These are phyloP conservation scores for Dothideomycetes sp. DNA, from an alignment of 2,329 filamentous ascomycete genomes.

Conservation along the genomic window DNA sequence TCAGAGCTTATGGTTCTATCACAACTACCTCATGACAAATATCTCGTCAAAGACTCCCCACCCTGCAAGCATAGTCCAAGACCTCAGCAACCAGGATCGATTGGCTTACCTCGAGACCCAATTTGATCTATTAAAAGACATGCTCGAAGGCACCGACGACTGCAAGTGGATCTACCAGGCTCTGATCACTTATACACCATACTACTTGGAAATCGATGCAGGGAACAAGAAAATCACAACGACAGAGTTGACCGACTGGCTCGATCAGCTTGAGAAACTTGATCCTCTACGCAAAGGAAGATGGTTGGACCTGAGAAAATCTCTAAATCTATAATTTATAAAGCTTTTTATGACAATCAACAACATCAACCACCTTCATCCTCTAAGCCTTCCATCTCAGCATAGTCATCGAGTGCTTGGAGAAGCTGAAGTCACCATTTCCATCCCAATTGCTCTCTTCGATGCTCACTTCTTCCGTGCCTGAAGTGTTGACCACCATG, in stretches of 20 bases:
- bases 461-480: slow-evolving; percentile 53
- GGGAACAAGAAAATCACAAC: slow-evolving; percentile 33
- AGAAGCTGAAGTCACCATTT: slow-evolving; percentile 53
- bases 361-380: not conserved
- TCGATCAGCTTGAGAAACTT: slow-evolving; percentile 56
- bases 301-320: slow-evolving; percentile 61
- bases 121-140: slow-evolving; percentile 63
- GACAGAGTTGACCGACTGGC: slow-evolving; percentile 42
- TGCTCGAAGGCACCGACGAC: slow-evolving; percentile 56
- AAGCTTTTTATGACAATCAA: slow-evolving; percentile 31
- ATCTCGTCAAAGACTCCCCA: slow-evolving; percentile 43
- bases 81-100: slow-evolving; percentile 53
- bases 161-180: slow-evolving; percentile 88
- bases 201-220: slow-evolving; percentile 44
- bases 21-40: slow-evolving; percentile 74
- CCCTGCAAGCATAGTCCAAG: slow-evolving; percentile 52
- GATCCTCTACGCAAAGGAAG: slow-evolving; percentile 67
- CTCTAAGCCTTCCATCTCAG: slow-evolving; percentile 15
- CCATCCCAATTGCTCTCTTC: slow-evolving; percentile 56
- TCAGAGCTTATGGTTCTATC: slow-evolving; percentile 95
- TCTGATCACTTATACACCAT: slow-evolving; percentile 63
- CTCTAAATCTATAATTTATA: slow-evolving; percentile 33
- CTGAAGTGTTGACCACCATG: slow-evolving; percentile 52
- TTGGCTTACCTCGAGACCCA: slow-evolving; percentile 59
- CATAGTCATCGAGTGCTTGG: slow-evolving; percentile 34